phyloP scores from a whole-genome alignment of 495 filamentous ascomycete genomes.

The Aspergillus sparsus region DNA sequence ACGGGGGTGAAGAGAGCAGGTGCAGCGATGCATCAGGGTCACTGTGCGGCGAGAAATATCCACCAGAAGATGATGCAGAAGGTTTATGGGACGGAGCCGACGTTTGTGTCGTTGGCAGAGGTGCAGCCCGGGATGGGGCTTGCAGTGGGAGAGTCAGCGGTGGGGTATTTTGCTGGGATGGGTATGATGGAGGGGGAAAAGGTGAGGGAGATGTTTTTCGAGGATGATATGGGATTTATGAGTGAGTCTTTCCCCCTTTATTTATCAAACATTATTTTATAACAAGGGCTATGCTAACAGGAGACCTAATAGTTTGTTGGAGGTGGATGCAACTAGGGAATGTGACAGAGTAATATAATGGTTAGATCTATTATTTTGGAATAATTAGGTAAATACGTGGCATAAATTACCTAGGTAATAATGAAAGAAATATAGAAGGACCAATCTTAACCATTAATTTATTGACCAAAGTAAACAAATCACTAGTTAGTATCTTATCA shows the following conservation, averaged over 20 bases:
- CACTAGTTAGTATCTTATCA: too few species aligned
- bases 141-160: slow-evolving; percentile 64
- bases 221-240: slow-evolving; percentile 64
- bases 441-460: too few species aligned
- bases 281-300: slow-evolving; percentile 22
- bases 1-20: slow-evolving; percentile 72
- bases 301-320: slow-evolving; percentile 49
- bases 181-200: slow-evolving; percentile 59
- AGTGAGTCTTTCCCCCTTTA: slow-evolving; percentile 34
- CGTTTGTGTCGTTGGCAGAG: slow-evolving; percentile 47
- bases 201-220: slow-evolving; percentile 60
- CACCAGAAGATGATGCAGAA: slow-evolving; percentile 55
- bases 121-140: slow-evolving; percentile 65
- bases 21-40: slow-evolving; percentile 66
- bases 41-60: slow-evolving; percentile 60
- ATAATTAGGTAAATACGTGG: too few species aligned
- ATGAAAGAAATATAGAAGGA: too few species aligned
- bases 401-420: too few species aligned
- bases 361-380: not conserved
- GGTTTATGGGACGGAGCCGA: slow-evolving; percentile 34
- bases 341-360: slow-evolving; percentile 1
- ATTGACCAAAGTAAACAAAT: too few species aligned
- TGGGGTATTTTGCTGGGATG: slow-evolving; percentile 54
- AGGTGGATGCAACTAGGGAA: slow-evolving; percentile 51
- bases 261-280: not conserved